A percentile compares a stretch with the other conserved stretches of the same genome.
Evolutionary conservation across 2,329 filamentous ascomycete genomes (phyloP).

Genomic region (Xylariaceae sp.): DNA sequence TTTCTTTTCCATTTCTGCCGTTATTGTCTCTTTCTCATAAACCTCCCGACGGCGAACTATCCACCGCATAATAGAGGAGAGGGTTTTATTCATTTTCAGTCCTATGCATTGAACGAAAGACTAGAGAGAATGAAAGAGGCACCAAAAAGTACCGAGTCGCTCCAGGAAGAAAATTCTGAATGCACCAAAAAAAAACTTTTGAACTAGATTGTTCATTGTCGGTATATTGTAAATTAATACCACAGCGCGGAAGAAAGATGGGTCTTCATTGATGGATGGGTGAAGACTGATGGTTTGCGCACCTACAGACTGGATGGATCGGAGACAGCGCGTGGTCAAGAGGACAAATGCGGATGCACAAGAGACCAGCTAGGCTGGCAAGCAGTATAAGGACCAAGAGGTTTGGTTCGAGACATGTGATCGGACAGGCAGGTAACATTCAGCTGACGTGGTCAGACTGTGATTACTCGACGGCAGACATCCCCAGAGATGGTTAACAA

Average conservation of each 20-base stretch:
- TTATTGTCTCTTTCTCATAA: slow-evolving; percentile 5
- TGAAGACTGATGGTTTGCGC: slow-evolving; percentile 12
- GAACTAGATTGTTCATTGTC: slow-evolving; percentile 8
- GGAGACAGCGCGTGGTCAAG: slow-evolving; percentile 1
- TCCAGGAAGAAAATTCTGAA: background rate
- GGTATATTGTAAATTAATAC: slow-evolving; percentile 25
- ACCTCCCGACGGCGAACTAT: slow-evolving; percentile 7
- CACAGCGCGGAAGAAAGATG: slow-evolving; percentile 7
- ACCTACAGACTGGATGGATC: slow-evolving; percentile 24
- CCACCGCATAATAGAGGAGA: slow-evolving; percentile 18
- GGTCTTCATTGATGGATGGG: slow-evolving; percentile 15
- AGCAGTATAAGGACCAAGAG: background rate
- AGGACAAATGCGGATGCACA: background rate
- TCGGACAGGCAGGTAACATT: slow-evolving; percentile 4
- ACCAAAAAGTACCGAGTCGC: slow-evolving; percentile 19
- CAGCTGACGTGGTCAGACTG: slow-evolving; percentile 1
- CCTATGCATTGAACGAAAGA: slow-evolving; percentile 19
- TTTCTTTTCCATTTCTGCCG: slow-evolving; percentile 13
- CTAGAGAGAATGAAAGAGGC: slow-evolving; percentile 20
- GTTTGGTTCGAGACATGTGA: background rate
- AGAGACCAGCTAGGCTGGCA: slow-evolving; percentile 1
- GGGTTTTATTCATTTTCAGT: slow-evolving; percentile 10
- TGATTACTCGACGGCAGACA: background rate
- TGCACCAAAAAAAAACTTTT: slow-evolving; percentile 13
- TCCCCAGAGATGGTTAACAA: background rate